Base-by-base conservation (phyloP, 257 asterid genomes). In the Ballota nigra region DNA sequence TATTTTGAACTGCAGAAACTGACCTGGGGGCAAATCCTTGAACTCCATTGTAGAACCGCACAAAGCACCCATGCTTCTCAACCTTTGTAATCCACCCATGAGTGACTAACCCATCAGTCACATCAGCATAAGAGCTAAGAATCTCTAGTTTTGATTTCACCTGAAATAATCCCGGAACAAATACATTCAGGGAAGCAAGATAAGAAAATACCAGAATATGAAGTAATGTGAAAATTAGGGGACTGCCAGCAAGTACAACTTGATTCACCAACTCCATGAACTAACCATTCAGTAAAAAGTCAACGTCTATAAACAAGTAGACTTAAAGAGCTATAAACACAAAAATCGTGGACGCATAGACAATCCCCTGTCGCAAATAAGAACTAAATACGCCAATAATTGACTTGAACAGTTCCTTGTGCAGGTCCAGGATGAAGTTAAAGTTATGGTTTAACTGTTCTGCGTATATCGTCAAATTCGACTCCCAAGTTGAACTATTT, bases 71-170 rank as follows among this genome's bases (percentile, higher is more conserved):
- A 79, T 89, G 96, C 38, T 81, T 84, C 78, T 95, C 99, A 59
- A 89, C 89, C 81, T 89, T 95, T 36, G 96, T 88, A 71, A 95
- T 95, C 99, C 99, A 95, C 77, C 99, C 98, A 77, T 95, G 99
- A 65, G 97, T 87, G 72, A 85, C 78, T 75, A 95, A 77, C 68
- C 97, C 99, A 56, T 86, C 96, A 78, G 80, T 79, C 22, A 96
- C 97, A 81, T 95, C 99, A 41, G 94, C 74, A 74, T 86, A 95
- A 56, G 89, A 87, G 80, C 92, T 84, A 69, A 95, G 88, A 78
- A 88, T 88, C 33, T 75, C 83, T 53, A 88, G 89, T 79, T 95
- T 95, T 6, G 99, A 95, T 80, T 92, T 95, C 67, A 95, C 92
- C 98, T 94, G 82, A 34, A 67, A 79, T 29, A 38, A 59, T 55